These are phyloP conservation scores for Ganoderma lucidum DNA, from an alignment of 1,284 basidiomycete genomes.

Conservation along the genomic window DNA sequence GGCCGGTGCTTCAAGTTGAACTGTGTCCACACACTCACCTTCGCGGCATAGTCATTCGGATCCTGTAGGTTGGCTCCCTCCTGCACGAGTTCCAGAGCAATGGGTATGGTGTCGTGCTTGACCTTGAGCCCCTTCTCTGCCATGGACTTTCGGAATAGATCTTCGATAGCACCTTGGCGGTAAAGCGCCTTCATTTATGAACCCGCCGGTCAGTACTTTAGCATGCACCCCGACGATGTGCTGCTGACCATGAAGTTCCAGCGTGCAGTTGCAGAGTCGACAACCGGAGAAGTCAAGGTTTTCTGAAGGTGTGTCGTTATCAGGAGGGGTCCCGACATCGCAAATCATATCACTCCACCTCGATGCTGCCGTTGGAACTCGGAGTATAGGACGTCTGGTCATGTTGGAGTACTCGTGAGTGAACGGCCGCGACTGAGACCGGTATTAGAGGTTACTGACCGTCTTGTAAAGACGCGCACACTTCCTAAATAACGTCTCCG, in stretches of 20 bases:
- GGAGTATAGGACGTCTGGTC: slow-evolving; percentile 79
- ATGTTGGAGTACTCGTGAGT: not conserved
- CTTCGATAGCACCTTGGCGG: slow-evolving; percentile 79
- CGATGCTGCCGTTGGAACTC: slow-evolving; percentile 63
- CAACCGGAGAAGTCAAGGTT: not conserved
- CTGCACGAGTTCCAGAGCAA: slow-evolving; percentile 58
- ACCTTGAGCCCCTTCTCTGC: slow-evolving; percentile 54
- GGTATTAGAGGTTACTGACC: slow-evolving; percentile 47
- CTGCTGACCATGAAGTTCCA: not conserved
- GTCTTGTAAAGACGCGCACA: slow-evolving; percentile 74
- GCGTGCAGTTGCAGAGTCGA: not conserved
- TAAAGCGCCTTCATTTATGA: slow-evolving; percentile 59
- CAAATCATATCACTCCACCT: slow-evolving; percentile 46
- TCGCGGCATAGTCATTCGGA: slow-evolving; percentile 60
- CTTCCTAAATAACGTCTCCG: slow-evolving; percentile 66
- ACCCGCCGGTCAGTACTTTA: not conserved
- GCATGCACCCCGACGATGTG: not conserved
- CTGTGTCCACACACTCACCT: slow-evolving; percentile 48
- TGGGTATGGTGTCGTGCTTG: slow-evolving; percentile 63
- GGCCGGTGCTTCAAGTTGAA: not conserved
- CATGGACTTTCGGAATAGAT: slow-evolving; percentile 73
- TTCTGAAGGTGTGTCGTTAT: slow-evolving; percentile 52
- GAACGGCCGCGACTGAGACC: too few relatives aligned
- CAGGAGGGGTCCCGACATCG: too few relatives aligned
- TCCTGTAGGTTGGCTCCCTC: slow-evolving; percentile 50